Evolutionary conservation across 768 basidiomycete species (phyloP), one percentile per base, ranked within the genome.

Genomic region (Crepidotus variabilis): DNA sequence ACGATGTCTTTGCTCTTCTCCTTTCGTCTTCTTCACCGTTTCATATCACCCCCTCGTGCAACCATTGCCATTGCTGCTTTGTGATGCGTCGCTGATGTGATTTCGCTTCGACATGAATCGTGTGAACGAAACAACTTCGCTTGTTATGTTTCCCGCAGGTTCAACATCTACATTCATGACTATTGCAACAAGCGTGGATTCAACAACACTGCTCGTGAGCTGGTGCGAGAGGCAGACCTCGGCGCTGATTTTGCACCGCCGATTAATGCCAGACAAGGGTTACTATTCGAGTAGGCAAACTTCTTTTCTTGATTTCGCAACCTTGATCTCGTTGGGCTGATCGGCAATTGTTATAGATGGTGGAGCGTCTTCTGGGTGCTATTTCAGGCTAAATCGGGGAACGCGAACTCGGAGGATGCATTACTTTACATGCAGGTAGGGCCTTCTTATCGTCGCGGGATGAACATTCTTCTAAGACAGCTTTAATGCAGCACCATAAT

Each of bases 341-440:
- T 54, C 5, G 50, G 39, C 63, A 33, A 45, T 23, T 52, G 35
- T 54, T 54, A 28, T 61, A 91, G 90, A 67, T 92, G 90, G 90
- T 92, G 90, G 90, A 88, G 84, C 61, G 90, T 92, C 21, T 92
- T 92, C 64, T 92, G 90, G 90, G 85, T 90, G 0, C 73, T 92
- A 14, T 92, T 92, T 67, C 84, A 85, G 11, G 88, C 90, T 47
- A 92, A 92, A 71, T 88, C 86, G 60, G 86, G 79, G 50, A 82
- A 81, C 28, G 67, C 66, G 8, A 85, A 83, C 18, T 67, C 83
- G n/a, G 88, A 90, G 1, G 88, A 91, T 60, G 89, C 87, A 21
- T 61, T 90, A 67, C 57, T 85, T 34, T 91, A 90, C 67, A 84
- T 81, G 0, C 84, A 87, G 73, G 89, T 88, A 47, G 7, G 23